Conservation (phyloP, 345 rosid genomes). For the Angophora floribunda region DNA sequence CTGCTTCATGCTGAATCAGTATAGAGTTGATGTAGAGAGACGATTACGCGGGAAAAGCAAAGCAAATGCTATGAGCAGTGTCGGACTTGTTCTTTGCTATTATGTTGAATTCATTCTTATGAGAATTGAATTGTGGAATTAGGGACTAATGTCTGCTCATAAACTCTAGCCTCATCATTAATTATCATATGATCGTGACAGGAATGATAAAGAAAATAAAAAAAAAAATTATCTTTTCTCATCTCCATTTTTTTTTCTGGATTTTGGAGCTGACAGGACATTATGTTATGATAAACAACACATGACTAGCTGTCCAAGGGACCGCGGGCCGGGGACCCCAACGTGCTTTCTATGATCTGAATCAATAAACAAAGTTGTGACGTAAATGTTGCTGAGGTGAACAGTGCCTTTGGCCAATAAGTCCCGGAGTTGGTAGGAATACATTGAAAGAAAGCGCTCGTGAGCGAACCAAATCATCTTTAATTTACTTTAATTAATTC, state of each 20-base stretch:
- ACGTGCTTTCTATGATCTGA: not conserved
- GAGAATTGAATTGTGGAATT: not conserved
- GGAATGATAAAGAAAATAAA: not conserved
- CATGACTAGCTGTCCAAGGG: not conserved
- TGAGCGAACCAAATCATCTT: not conserved
- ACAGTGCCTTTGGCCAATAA: not conserved
- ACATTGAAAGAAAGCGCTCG: not conserved
- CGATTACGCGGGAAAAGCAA: not conserved
- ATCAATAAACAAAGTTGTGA: not conserved
- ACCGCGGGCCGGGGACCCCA: not conserved
- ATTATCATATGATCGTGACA: not conserved
- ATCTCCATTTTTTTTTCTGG: not conserved
- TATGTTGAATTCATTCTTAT: not conserved
- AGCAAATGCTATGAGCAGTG: not conserved
- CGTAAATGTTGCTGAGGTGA: not conserved
- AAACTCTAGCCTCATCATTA: not conserved
- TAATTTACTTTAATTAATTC: not conserved
- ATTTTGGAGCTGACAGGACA: not conserved
- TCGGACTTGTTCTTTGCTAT: not conserved
- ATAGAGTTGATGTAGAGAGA: not conserved
- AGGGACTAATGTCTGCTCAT: not conserved
- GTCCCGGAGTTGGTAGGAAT: not conserved
- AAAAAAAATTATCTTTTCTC: not conserved
- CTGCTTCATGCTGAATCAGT: not conserved
- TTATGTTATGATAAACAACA: not conserved